These are phyloP conservation scores for Claviceps digitariae DNA, from an alignment of 2,329 filamentous ascomycete species.

Conservation along the genomic window DNA sequence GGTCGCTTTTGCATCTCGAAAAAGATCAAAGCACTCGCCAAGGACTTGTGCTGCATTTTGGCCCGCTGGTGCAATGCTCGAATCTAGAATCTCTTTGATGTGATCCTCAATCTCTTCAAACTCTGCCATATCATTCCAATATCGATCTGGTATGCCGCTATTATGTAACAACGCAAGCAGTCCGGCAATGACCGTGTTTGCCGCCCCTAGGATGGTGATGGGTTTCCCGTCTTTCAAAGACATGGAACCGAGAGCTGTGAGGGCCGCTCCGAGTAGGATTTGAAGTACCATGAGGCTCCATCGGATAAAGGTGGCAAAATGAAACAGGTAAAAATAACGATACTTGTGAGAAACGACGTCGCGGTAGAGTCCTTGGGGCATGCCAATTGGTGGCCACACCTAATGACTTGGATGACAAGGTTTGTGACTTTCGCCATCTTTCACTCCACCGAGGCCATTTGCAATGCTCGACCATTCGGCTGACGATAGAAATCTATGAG, in stretches of 20 bases:
- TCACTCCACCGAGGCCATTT: slow-evolving; percentile 32
- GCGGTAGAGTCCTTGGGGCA: slow-evolving; percentile 34
- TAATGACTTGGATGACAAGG: slow-evolving; percentile 28
- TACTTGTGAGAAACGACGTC: slow-evolving; percentile 31
- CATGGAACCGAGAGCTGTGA: slow-evolving; percentile 36
- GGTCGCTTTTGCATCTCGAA: slow-evolving; percentile 30
- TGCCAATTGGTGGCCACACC: slow-evolving; percentile 32
- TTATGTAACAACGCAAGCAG: slow-evolving; percentile 39
- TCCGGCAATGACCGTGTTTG: slow-evolving; percentile 36
- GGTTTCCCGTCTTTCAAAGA: slow-evolving; percentile 22
- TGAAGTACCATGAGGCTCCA: slow-evolving; percentile 36
- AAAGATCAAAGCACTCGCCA: slow-evolving; percentile 32
- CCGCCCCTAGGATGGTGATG: slow-evolving; percentile 35
- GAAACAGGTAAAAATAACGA: slow-evolving; percentile 31
- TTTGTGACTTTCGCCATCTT: slow-evolving; percentile 28
- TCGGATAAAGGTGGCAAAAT: slow-evolving; percentile 26
- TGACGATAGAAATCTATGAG: slow-evolving; percentile 27
- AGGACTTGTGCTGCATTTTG: slow-evolving; percentile 32
- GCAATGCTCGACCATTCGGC: slow-evolving; percentile 34
- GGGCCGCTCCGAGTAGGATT: slow-evolving; percentile 32
- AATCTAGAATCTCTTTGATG: slow-evolving; percentile 36
- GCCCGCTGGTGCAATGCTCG: slow-evolving; percentile 28
- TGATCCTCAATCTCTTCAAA: slow-evolving; percentile 36
- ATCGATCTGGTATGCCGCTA: slow-evolving; percentile 38
- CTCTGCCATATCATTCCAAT: slow-evolving; percentile 34